phyloP scores from a whole-genome alignment of 768 basidiomycete genomes.

The Gelatoporia subvermispora region DNA sequence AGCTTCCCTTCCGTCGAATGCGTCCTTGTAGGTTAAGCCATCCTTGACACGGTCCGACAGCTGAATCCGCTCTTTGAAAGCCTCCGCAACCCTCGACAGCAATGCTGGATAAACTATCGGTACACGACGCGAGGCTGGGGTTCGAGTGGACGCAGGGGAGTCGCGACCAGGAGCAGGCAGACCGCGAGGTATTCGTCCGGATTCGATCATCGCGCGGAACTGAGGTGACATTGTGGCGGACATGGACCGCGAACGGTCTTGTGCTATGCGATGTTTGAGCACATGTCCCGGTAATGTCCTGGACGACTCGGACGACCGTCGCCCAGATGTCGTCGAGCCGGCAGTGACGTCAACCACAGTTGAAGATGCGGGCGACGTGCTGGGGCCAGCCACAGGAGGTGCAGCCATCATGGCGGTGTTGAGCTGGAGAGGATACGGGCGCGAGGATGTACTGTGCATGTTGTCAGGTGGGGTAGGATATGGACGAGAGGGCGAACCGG shows the following conservation, averaged over 20 bases:
- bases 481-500: slow-evolving; percentile 32
- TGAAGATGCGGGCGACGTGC: slow-evolving; percentile 33
- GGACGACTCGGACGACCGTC: slow-evolving; percentile 69
- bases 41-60: slow-evolving; percentile 85
- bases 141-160: slow-evolving; percentile 25
- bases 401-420: slow-evolving; percentile 40
- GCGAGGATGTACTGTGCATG: slow-evolving; percentile 20
- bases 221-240: slow-evolving; percentile 51
- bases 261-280: slow-evolving; percentile 52
- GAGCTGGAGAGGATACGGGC: slow-evolving; percentile 53
- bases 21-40: slow-evolving; percentile 91
- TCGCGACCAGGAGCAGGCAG: slow-evolving; percentile 23
- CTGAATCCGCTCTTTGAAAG: slow-evolving; percentile 79
- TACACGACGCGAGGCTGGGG: slow-evolving; percentile 40
- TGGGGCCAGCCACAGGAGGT: slow-evolving; percentile 8
- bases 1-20: slow-evolving; percentile 95
- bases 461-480: slow-evolving; percentile 4
- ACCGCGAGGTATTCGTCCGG: slow-evolving; percentile 21
- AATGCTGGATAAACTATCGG: slow-evolving; percentile 94
- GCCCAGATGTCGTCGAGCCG: slow-evolving; percentile 12
- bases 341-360: slow-evolving; percentile 31
- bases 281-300: slow-evolving; percentile 52
- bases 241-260: slow-evolving; percentile 77
- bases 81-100: slow-evolving; percentile 89
- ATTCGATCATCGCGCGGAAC: slow-evolving; percentile 41